phyloP scores from a whole-genome alignment of 2,329 filamentous ascomycete species.

The Ustulina deusta region DNA sequence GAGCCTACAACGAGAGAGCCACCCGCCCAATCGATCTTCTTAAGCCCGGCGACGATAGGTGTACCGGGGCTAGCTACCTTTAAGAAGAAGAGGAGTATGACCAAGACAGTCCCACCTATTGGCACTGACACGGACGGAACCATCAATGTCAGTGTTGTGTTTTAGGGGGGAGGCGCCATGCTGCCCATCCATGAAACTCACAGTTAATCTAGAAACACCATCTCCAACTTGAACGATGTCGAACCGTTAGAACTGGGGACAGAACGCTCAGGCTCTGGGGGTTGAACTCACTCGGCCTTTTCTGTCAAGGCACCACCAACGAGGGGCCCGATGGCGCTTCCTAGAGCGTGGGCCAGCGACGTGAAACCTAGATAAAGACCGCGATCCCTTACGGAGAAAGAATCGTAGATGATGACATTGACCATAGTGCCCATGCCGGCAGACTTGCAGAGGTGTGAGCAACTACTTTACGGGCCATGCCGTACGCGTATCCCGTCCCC shows the following conservation, averaged over 20 bases:
- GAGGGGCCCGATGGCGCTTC: constrained; percentile 24
- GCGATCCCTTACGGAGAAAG: constrained; percentile 29
- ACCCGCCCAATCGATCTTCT: constrained; percentile 71
- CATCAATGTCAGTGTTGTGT: constrained; percentile 17
- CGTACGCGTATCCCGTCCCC: constrained; percentile 1
- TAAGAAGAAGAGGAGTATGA: constrained; percentile 71
- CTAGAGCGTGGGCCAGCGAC: constrained; percentile 15
- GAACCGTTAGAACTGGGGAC: constrained; percentile 13
- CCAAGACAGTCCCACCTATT: constrained; percentile 65
- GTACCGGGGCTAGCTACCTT: constrained; percentile 76
- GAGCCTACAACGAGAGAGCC: constrained; percentile 72
- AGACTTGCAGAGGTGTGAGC: constrained; percentile 18
- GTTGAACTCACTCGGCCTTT: constrained; percentile 19
- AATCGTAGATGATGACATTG: constrained; percentile 25
- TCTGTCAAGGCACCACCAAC: constrained; percentile 28
- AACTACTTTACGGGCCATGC: constrained; percentile 19
- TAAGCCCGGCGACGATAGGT: constrained; percentile 69
- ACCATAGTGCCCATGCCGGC: constrained; percentile 26
- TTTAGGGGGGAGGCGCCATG: constrained; percentile 1
- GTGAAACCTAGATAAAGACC: constrained; percentile 22
- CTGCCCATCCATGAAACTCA: constrained; percentile 51
- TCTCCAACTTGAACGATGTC: too few relatives aligned
- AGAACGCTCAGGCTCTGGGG: constrained; percentile 12
- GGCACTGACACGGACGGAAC: constrained; percentile 52
- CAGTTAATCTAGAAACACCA: too few relatives aligned